These are phyloP conservation scores for Lepiota venenata DNA, from an alignment of 768 basidiomycete species.

Conservation along the genomic window DNA sequence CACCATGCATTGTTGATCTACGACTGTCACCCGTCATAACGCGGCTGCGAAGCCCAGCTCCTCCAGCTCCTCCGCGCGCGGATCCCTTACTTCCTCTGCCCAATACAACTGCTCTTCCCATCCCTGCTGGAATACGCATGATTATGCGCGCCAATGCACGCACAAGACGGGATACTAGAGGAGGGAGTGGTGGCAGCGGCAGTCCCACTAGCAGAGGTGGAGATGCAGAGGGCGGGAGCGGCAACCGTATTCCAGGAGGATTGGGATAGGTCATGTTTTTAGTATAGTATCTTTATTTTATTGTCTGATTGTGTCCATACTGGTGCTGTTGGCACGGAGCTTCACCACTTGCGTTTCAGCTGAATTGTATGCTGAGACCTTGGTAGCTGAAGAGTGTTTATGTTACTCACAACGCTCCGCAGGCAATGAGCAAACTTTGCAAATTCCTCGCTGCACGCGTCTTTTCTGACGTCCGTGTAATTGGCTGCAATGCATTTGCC, in stretches of 20 bases:
- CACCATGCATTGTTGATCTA: conserved; percentile 52
- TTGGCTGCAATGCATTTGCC: conserved; percentile 84
- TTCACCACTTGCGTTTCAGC: conserved; percentile 34
- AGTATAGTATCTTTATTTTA: conserved; percentile 11
- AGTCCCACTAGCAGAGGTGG: conserved; percentile 11
- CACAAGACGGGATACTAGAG: conserved; percentile 15
- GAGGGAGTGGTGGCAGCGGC: background rate
- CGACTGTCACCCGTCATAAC: conserved; percentile 49
- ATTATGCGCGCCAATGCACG: conserved; percentile 40
- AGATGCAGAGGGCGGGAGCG: conserved; percentile 4
- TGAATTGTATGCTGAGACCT: conserved; percentile 14
- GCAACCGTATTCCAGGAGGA: conserved; percentile 32
- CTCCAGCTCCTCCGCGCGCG: conserved; percentile 24
- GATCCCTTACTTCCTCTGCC: conserved; percentile 50
- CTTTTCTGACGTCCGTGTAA: conserved; percentile 82
- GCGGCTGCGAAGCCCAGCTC: conserved; percentile 55
- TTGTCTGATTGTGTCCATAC: background rate
- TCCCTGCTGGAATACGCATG: conserved; percentile 48
- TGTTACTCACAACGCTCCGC: conserved; percentile 62
- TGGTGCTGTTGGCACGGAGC: background rate
- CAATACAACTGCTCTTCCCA: conserved; percentile 52
- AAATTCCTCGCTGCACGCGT: conserved; percentile 85
- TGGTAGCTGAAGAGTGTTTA: background rate
- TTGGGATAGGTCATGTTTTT: conserved; percentile 4
- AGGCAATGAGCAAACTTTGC: conserved; percentile 80